Evolutionary conservation across 495 filamentous ascomycete genomes (phyloP), one percentile per base, ranked within the genome.

Genomic region (Massariosphaeria phaeospora): DNA sequence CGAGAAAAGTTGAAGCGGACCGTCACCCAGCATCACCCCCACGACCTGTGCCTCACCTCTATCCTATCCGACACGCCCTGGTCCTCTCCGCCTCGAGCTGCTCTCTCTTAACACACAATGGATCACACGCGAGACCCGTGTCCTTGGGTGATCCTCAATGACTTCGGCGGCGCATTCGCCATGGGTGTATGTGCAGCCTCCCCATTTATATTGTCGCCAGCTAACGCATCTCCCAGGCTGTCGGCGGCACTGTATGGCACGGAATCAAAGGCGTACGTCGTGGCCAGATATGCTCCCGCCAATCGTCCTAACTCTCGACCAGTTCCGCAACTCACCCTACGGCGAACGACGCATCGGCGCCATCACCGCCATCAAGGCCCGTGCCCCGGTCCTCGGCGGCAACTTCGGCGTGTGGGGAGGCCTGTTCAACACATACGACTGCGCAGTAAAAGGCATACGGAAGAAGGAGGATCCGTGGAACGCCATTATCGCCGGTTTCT

Each of bases 341-440:
- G 93, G 93, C 64, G 94, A 97, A 79, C 81, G 93, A 64, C 78
- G 91, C 70, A 90, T 97, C 76, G 93, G 94, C 61, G 89, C 94
- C 38, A 73, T 98, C 71, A 96, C 94, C 61, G 93, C 93, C 26
- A 91, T 98, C 73, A 98, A 98, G 77, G 88, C 90, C 48, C 84
- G 93, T 56, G 94, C 93, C 26, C 93, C 93, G 1, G 91, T 97
- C 40, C 79, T 97, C 45, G 93, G 91, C 55, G 93, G 93, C 57
- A 98, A 98, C 77, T 98, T 98, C 60, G 93, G 91, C 61, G 85
- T 91, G 27, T 98, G 91, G 91, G 94, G 93, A 64, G 93, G 93
- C 58, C 66, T 97, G 35, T 97, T 98, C 74, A 86, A 81, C 54
- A 91, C 87, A 33, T 96, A 86, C 67, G 93, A 98, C 73, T 98